A percentile compares a stretch with the other conserved stretches of the same genome.
Conservation (phyloP, 2,329 filamentous ascomycete genomes). For the Lachnellula hyalina region DNA sequence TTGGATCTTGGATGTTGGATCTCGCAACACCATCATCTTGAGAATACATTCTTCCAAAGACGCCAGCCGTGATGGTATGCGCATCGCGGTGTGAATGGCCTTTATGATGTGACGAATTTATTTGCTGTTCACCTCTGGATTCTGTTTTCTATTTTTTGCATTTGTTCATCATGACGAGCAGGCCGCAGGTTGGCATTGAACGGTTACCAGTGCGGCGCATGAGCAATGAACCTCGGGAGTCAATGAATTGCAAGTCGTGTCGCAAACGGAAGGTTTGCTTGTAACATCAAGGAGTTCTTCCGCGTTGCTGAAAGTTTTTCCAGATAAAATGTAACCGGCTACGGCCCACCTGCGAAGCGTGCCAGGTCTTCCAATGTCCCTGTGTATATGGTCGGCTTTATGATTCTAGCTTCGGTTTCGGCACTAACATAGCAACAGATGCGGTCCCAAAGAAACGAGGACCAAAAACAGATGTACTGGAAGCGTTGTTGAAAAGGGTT, state of each 20-base stretch:
- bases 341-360: slow-evolving; percentile 80
- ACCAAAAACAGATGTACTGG: slow-evolving; percentile 83
- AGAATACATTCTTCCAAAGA: slow-evolving; percentile 1
- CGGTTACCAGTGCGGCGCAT: slow-evolving; percentile 30
- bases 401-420: slow-evolving; percentile 1
- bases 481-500: slow-evolving; percentile 77
- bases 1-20: not conserved
- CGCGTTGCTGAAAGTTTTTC: slow-evolving; percentile 18
- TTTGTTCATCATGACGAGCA: slow-evolving; percentile 26
- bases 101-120: slow-evolving; percentile 27
- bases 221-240: slow-evolving; percentile 64
- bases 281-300: slow-evolving; percentile 16
- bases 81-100: slow-evolving; percentile 13
- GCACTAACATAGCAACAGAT: slow-evolving; percentile 45
- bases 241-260: slow-evolving; percentile 95
- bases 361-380: slow-evolving; percentile 80
- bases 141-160: slow-evolving; percentile 4
- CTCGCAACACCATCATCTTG: not conserved
- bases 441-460: slow-evolving; percentile 85
- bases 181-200: slow-evolving; percentile 33
- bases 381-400: slow-evolving; percentile 80
- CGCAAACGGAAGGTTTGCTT: slow-evolving; percentile 75
- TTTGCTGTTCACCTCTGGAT: slow-evolving; percentile 11
- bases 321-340: slow-evolving; percentile 91
- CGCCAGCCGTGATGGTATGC: slow-evolving; percentile 15